A percentile compares a stretch with the other conserved stretches of the same genome.
Conservation (phyloP, 306 rosid species). For the Cicer chorassanicum region DNA sequence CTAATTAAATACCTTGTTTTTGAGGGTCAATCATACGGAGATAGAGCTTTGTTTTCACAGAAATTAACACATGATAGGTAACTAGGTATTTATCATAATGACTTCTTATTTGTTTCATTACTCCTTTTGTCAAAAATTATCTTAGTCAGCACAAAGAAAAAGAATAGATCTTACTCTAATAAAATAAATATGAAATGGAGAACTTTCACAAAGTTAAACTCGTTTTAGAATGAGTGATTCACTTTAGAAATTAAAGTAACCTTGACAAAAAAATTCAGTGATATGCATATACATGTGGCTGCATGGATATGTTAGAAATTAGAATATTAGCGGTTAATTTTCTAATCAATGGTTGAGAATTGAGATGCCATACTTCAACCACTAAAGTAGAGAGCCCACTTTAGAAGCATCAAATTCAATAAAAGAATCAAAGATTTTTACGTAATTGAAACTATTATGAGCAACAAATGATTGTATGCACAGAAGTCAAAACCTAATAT, state of each 20-base stretch:
- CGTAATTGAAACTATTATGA: neutral
- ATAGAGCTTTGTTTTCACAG: too few relatives aligned
- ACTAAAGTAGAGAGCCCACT: neutral
- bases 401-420: neutral
- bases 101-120: too few relatives aligned
- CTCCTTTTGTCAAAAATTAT: too few relatives aligned
- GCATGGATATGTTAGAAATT: neutral
- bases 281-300: neutral
- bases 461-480: slow-evolving; percentile 7
- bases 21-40: too few relatives aligned
- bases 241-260: neutral
- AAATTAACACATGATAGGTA: too few relatives aligned
- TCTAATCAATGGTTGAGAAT: slow-evolving; percentile 1
- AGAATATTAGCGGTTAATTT: neutral
- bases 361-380: neutral
- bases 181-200: slow-evolving; percentile 10
- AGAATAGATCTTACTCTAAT: neutral
- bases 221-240: neutral
- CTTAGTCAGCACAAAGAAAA: too few relatives aligned
- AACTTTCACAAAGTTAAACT: slow-evolving; percentile 28
- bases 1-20: neutral
- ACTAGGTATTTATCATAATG: too few relatives aligned
- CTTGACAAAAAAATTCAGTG: neutral
- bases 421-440: neutral
- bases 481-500: neutral